phyloP scores from a whole-genome alignment of 1,284 basidiomycete species.

The Ceratorhiza oryzae-sativae region DNA sequence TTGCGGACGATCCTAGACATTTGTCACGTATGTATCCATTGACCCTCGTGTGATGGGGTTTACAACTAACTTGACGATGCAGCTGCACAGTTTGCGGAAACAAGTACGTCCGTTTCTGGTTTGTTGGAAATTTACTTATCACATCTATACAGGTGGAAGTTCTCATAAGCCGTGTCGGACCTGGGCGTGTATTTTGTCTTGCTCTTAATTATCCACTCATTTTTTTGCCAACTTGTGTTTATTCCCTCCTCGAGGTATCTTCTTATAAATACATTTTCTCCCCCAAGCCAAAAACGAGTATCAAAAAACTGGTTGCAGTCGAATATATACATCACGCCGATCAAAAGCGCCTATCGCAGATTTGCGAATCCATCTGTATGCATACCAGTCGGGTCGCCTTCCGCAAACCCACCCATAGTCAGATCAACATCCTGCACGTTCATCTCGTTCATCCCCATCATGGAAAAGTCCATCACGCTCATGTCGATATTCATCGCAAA shows the following conservation, averaged over 20 bases:
- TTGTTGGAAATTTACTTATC: constrained; percentile 14
- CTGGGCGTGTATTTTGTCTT: neutral
- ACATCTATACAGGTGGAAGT: constrained; percentile 63
- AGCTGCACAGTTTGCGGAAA: constrained; percentile 68
- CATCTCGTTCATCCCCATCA: constrained; percentile 36
- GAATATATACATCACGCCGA: constrained; percentile 5
- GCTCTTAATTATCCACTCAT: neutral
- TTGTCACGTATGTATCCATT: constrained; percentile 62
- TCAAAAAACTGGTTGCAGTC: constrained; percentile 3
- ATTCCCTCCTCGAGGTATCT: neutral
- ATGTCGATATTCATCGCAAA: constrained; percentile 39
- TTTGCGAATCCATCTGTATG: constrained; percentile 31
- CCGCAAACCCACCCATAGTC: constrained; percentile 28
- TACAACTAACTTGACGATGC: constrained; percentile 22
- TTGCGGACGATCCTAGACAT: constrained; percentile 56
- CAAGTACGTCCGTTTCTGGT: constrained; percentile 52
- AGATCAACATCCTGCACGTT: constrained; percentile 37
- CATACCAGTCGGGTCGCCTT: constrained; percentile 33
- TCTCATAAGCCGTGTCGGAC: constrained; percentile 57
- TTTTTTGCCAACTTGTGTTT: neutral
- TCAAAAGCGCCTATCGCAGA: constrained; percentile 9
- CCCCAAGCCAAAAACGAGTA: neutral
- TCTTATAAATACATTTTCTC: constrained; percentile 10
- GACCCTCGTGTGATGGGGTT: constrained; percentile 9
- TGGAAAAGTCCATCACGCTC: constrained; percentile 23